Percentiles rank a stretch among this genome's conserved stretches.
Evolutionary conservation across 306 rosid genomes (phyloP).

Genomic region (Cotoneaster glaucophyllus): DNA sequence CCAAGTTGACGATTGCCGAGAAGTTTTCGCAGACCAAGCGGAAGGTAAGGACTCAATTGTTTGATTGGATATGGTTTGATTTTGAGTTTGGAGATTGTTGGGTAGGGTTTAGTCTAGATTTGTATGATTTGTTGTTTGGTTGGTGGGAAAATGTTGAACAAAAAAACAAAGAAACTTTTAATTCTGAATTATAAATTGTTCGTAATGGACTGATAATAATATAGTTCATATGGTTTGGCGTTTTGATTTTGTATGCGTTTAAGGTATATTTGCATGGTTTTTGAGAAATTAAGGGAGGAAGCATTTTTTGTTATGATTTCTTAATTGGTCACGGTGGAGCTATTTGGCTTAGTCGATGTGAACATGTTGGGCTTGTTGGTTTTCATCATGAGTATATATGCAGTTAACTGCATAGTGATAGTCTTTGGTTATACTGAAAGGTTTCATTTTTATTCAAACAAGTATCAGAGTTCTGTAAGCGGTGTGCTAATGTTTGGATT

Average conservation of each 20-base stretch:
- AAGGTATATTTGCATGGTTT: background rate
- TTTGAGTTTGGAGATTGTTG: background rate
- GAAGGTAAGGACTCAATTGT: conserved; percentile 45
- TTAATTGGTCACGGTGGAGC: background rate
- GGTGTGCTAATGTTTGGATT: background rate
- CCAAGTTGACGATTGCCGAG: conserved; percentile 70
- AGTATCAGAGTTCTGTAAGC: background rate
- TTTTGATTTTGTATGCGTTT: background rate
- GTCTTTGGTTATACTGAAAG: background rate
- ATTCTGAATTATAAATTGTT: background rate
- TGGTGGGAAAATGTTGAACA: background rate
- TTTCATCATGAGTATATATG: background rate
- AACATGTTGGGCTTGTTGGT: background rate
- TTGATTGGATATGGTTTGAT: background rate
- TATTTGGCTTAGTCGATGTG: background rate
- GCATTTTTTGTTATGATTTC: background rate
- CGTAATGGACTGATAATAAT: background rate
- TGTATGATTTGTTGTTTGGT: background rate
- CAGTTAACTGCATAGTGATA: background rate
- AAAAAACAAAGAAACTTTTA: background rate
- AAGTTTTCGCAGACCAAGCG: conserved; percentile 50
- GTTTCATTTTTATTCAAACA: background rate
- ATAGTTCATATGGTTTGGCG: background rate
- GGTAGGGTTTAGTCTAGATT: background rate
- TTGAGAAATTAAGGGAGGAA: background rate